Evolutionary conservation across 192 early-diverging fungal species (phyloP).

Genomic region (Coemansia sp.): DNA sequence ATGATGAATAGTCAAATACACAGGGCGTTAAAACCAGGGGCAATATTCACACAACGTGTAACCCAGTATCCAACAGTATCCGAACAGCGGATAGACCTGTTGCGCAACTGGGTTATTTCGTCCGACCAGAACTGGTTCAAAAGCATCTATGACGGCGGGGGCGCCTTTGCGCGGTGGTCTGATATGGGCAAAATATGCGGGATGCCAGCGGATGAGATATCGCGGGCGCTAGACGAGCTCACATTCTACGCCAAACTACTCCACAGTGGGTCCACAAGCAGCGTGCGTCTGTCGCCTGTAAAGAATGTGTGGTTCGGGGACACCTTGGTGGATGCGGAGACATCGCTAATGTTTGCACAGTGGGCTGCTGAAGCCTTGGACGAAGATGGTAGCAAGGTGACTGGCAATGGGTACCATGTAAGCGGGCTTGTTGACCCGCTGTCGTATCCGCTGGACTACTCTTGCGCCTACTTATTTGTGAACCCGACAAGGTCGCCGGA

Average conservation of each 20-base stretch:
- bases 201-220: background rate
- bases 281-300: background rate
- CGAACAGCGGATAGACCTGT: background rate
- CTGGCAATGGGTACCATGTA: conserved; percentile 30
- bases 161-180: background rate
- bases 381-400: background rate
- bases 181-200: background rate
- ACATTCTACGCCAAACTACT: background rate
- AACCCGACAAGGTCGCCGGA: conserved; percentile 24
- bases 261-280: conserved; percentile 1
- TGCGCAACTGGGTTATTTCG: background rate
- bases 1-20: background rate
- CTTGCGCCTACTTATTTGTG: conserved; percentile 6
- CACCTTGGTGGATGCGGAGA: too few relatives aligned
- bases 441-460: conserved; percentile 52
- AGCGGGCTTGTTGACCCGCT: conserved; percentile 56
- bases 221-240: background rate
- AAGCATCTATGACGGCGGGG: background rate
- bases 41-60: background rate
- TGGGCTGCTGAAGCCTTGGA: background rate
- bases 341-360: background rate
- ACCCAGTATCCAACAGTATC: background rate
- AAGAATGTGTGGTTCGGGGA: background rate
- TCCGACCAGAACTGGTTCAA: background rate
- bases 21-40: background rate